These are phyloP conservation scores for Suillus hirtellus DNA, from an alignment of 768 basidiomycete genomes.

Conservation along the genomic window DNA sequence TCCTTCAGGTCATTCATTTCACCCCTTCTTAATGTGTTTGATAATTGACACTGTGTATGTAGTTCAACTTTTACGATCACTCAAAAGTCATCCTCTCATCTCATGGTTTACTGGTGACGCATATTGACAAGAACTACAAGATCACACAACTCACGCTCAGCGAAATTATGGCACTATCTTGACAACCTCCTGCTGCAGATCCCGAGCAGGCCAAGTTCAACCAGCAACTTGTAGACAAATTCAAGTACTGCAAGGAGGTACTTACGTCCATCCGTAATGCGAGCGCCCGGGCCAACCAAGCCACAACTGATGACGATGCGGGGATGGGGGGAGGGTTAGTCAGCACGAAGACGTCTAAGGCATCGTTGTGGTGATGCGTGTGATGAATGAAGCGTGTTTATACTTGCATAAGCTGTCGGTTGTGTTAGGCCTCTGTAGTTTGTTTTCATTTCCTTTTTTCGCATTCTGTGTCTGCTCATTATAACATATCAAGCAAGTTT, in stretches of 20 bases:
- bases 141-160: constrained; percentile 72
- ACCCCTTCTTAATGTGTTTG: constrained; percentile 4
- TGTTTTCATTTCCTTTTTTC: background rate
- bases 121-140: constrained; percentile 88
- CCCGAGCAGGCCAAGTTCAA: constrained; percentile 61
- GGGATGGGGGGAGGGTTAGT: constrained; percentile 11
- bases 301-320: constrained; percentile 15
- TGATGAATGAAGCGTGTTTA: background rate
- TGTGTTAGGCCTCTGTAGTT: constrained; percentile 5
- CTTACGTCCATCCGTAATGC: constrained; percentile 68
- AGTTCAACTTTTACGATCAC: constrained; percentile 99
- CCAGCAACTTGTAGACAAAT: constrained; percentile 70
- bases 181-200: constrained; percentile 43
- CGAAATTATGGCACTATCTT: constrained; percentile 62
- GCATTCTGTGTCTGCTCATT: constrained; percentile 6
- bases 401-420: constrained; percentile 4
- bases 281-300: constrained; percentile 38
- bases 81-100: constrained; percentile 89
- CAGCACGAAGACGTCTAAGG: constrained; percentile 22
- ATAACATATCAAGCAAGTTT: constrained; percentile 6
- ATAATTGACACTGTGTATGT: constrained; percentile 8
- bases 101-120: constrained; percentile 74
- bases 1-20: constrained; percentile 75
- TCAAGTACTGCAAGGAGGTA: constrained; percentile 87
- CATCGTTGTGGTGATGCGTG: constrained; percentile 15